Conservation (phyloP, 768 basidiomycete genomes). For the Cystobasidium tubakii region DNA sequence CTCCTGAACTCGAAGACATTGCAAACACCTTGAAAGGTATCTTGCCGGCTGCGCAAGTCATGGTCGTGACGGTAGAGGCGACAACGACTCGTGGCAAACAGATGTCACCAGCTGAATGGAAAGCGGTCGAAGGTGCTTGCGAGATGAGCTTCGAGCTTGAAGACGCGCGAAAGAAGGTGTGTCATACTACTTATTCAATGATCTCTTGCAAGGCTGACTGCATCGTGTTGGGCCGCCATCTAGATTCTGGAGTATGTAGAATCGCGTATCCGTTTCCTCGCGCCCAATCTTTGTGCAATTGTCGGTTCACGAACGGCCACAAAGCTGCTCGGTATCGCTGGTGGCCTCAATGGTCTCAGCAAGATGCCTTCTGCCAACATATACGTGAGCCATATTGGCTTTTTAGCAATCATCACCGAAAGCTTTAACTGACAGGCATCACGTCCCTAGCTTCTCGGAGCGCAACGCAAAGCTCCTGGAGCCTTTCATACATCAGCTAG, state of each 20-base stretch:
- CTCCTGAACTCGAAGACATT: slow-evolving; percentile 50
- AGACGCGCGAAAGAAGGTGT: slow-evolving; percentile 78
- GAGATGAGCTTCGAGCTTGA: slow-evolving; percentile 82
- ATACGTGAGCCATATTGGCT: slow-evolving; percentile 58
- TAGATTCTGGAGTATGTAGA: slow-evolving; percentile 99
- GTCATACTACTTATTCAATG: background rate
- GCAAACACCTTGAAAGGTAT: slow-evolving; percentile 70
- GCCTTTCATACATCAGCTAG: slow-evolving; percentile 85
- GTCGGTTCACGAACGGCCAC: slow-evolving; percentile 98
- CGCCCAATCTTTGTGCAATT: slow-evolving; percentile 96
- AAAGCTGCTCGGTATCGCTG: slow-evolving; percentile 93
- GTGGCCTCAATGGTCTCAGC: slow-evolving; percentile 78
- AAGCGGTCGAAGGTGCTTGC: slow-evolving; percentile 73
- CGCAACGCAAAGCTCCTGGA: slow-evolving; percentile 82
- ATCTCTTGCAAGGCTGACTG: too few species aligned
- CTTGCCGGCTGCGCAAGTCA: slow-evolving; percentile 80
- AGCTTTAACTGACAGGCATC: background rate
- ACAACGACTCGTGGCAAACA: slow-evolving; percentile 77
- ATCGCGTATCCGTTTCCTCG: slow-evolving; percentile 95
- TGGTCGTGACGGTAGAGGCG: slow-evolving; percentile 92
- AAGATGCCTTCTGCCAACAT: slow-evolving; percentile 96
- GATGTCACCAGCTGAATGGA: slow-evolving; percentile 67
- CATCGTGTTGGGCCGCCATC: background rate
- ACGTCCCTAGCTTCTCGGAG: slow-evolving; percentile 74
- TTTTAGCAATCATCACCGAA: background rate